These are phyloP conservation scores for Glycine latifolia DNA, from an alignment of 306 rosid genomes.

Conservation along the genomic window DNA sequence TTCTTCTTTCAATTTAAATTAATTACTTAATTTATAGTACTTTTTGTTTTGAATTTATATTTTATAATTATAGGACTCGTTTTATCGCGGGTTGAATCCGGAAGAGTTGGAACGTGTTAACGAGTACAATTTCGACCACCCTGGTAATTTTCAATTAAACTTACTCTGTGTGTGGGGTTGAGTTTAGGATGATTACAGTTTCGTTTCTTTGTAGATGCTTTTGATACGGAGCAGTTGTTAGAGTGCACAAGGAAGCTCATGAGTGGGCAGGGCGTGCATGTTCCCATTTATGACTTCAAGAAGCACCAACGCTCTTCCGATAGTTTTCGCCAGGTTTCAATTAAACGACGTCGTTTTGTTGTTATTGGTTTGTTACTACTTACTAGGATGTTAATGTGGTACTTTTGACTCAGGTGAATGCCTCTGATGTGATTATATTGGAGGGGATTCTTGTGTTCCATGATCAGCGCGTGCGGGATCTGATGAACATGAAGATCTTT, in stretches of 20 bases:
- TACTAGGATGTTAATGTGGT: background rate
- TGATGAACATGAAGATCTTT: conserved; percentile 98
- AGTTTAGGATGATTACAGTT: no score
- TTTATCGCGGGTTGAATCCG: conserved; percentile 94
- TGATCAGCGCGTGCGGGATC: conserved; percentile 85
- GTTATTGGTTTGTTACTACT: background rate
- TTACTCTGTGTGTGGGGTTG: background rate
- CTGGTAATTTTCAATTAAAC: conserved; percentile 65
- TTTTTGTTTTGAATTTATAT: background rate
- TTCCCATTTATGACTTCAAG: conserved; percentile 94
- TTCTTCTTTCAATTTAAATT: background rate
- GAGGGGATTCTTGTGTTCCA: conserved; percentile 99
- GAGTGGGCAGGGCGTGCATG: conserved; percentile 74
- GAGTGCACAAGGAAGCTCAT: conserved; percentile 79
- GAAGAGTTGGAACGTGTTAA: conserved; percentile 77
- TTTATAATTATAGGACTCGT: conserved; percentile 66
- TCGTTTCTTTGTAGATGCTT: conserved; percentile 66
- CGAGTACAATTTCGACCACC: conserved; percentile 98
- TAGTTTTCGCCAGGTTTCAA: conserved; percentile 80
- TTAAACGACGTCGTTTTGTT: background rate
- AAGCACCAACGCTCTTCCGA: conserved; percentile 81
- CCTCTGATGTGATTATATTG: conserved; percentile 93
- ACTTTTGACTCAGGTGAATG: conserved; percentile 73
- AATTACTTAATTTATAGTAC: background rate
- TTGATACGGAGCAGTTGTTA: conserved; percentile 88